Conservation (phyloP, 2,329 filamentous ascomycete genomes). For the Pyricularia pennisetigena region DNA sequence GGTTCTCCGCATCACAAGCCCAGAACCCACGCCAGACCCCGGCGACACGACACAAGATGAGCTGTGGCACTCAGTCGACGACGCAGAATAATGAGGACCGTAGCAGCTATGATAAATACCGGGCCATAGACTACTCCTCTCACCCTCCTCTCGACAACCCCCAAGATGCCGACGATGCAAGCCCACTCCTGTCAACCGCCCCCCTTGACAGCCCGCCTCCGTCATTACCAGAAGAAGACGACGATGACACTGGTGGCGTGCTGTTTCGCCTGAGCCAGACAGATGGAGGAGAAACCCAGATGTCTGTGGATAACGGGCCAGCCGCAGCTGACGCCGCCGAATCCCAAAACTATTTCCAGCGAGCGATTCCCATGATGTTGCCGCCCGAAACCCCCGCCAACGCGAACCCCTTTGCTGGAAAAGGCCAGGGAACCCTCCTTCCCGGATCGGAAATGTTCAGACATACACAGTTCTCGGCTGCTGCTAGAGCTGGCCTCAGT, state of each 20-base stretch:
- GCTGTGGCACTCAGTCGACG: constrained; percentile 31
- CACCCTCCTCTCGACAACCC: constrained; percentile 1
- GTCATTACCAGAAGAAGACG: constrained; percentile 26
- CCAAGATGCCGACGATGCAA: constrained; percentile 10
- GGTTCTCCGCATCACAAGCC: not conserved
- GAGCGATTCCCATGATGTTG: not conserved
- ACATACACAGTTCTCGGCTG: constrained; percentile 38
- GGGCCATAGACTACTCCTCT: constrained; percentile 5
- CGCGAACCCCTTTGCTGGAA: constrained; percentile 36
- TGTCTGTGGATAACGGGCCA: constrained; percentile 1
- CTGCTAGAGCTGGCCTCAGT: constrained; percentile 22
- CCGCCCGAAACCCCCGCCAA: constrained; percentile 35
- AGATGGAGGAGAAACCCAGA: constrained; percentile 27
- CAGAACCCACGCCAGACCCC: not conserved
- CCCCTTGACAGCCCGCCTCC: constrained; percentile 12
- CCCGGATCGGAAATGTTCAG: constrained; percentile 42
- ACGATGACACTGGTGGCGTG: constrained; percentile 41
- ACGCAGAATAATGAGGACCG: constrained; percentile 48
- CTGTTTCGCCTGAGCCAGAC: constrained; percentile 29
- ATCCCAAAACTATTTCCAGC: not conserved
- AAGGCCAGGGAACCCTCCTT: constrained; percentile 23
- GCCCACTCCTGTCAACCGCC: constrained; percentile 17
- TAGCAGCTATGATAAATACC: constrained; percentile 38
- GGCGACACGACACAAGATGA: constrained; percentile 1
- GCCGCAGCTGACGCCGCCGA: not conserved